Evolutionary conservation across 139 green algal genomes (phyloP).

Genomic region (Yamagishiella unicocca): DNA sequence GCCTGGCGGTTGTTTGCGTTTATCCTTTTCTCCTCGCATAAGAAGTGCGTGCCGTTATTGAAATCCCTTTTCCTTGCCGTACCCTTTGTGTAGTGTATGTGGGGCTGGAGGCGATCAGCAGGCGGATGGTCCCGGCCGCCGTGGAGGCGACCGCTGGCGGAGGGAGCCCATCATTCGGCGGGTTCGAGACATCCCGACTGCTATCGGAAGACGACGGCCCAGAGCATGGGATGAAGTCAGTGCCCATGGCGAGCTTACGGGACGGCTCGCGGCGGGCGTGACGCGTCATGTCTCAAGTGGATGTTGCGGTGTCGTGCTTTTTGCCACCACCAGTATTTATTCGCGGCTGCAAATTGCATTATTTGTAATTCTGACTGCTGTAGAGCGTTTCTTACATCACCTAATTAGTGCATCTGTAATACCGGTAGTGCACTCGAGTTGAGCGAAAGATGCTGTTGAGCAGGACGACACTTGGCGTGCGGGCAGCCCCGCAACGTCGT

Average conservation of each 20-base stretch:
- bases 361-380: no score
- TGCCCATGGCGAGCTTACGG: not conserved
- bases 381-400: no score
- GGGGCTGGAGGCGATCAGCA: not conserved
- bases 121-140: not conserved
- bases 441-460: not conserved
- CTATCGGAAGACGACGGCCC: not conserved
- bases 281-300: no score
- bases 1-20: no score
- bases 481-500: not conserved
- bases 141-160: not conserved
- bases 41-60: no score
- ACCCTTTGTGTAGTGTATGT: not conserved
- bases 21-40: no score
- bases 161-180: not conserved
- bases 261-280: not conserved
- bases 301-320: no score
- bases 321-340: no score
- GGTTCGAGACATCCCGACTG: conserved; percentile 24
- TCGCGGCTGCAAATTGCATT: no score
- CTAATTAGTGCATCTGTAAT: no score
- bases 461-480: not conserved
- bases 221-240: not conserved
- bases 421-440: no score
- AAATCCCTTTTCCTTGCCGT: not conserved